Conservation (phyloP, 2,329 filamentous ascomycete species). For the Raffaelea albimanens region DNA sequence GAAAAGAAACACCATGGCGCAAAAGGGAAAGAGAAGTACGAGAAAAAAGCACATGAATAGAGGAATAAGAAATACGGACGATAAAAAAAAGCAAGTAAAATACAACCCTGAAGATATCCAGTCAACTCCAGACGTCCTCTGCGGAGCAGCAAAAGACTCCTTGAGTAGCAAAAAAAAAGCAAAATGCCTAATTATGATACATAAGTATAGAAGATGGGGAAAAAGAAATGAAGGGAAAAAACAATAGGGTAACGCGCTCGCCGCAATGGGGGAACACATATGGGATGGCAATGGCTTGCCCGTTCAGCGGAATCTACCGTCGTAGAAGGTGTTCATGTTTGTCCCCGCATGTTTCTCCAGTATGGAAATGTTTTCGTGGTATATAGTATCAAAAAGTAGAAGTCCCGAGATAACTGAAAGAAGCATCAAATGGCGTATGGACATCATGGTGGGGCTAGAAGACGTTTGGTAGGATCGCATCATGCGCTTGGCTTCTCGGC, state of each 20-base stretch:
- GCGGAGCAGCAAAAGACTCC: neutral
- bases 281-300: too few relatives aligned
- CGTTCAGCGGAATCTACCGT: too few relatives aligned
- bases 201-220: neutral
- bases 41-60: too few relatives aligned
- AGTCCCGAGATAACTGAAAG: neutral
- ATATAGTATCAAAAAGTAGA: neutral
- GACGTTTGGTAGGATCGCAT: too few relatives aligned
- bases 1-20: neutral
- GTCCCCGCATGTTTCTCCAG: too few relatives aligned
- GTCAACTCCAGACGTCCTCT: neutral
- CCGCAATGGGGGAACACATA: neutral
- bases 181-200: neutral
- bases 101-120: neutral
- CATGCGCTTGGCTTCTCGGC: conserved; percentile 19
- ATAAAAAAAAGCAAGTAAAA: neutral
- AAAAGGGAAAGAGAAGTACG: neutral
- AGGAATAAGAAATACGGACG: neutral
- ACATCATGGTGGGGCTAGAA: too few relatives aligned
- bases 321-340: too few relatives aligned
- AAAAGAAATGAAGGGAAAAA: neutral
- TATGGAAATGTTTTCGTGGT: too few relatives aligned
- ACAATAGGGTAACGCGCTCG: neutral
- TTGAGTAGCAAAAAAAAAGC: neutral
- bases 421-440: too few relatives aligned